phyloP scores from a whole-genome alignment of 1,139 yeast species.

The Magnusiomyces magnusii region DNA sequence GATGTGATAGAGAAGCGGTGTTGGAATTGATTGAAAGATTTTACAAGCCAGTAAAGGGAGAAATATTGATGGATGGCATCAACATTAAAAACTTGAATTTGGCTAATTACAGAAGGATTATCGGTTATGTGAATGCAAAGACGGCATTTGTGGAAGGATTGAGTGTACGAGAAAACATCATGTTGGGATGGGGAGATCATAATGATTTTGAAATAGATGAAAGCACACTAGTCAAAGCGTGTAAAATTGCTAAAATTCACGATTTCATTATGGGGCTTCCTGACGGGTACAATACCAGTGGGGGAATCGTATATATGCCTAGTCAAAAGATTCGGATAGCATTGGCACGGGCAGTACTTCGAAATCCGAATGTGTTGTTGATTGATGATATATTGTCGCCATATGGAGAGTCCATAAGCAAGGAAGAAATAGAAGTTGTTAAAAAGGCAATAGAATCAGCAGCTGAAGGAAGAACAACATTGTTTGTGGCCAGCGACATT shows the following conservation, averaged over 20 bases:
- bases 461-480: constrained; percentile 55
- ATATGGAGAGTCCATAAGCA: constrained; percentile 23
- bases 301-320: constrained; percentile 24
- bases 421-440: constrained; percentile 11
- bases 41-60: constrained; percentile 66
- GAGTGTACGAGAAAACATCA: constrained; percentile 82
- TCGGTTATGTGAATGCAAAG: constrained; percentile 27
- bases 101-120: constrained; percentile 57
- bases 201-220: constrained; percentile 47
- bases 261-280: constrained; percentile 72
- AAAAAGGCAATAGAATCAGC: constrained; percentile 45
- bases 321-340: constrained; percentile 43
- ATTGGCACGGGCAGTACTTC: constrained; percentile 65
- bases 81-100: constrained; percentile 62
- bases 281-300: constrained; percentile 74
- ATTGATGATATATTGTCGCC: constrained; percentile 44
- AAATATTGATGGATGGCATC: constrained; percentile 61
- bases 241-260: constrained; percentile 71
- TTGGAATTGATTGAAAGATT: constrained; percentile 71
- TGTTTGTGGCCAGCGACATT: constrained; percentile 71
- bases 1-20: constrained; percentile 88
- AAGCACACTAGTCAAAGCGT: constrained; percentile 52
- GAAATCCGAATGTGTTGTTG: constrained; percentile 59
- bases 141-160: constrained; percentile 9
- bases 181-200: constrained; percentile 41